phyloP scores from a whole-genome alignment of 2,329 filamentous ascomycete genomes.

The Paracorniculantispora psalliotae region DNA sequence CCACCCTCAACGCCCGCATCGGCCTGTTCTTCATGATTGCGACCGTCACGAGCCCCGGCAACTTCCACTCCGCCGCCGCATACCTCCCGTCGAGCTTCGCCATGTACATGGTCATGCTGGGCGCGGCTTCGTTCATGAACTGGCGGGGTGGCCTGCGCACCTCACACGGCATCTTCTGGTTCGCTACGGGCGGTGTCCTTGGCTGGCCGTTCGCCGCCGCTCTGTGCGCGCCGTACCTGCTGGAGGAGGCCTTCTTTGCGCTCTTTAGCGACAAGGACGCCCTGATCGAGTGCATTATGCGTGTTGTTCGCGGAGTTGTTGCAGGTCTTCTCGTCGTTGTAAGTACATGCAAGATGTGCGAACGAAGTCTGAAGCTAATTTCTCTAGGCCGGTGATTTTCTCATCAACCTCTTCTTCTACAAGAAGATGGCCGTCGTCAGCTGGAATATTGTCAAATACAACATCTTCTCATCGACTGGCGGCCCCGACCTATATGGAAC shows the following conservation, averaged over 20 bases:
- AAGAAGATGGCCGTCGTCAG: constrained; percentile 70
- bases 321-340: constrained; percentile 66
- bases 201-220: constrained; percentile 94
- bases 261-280: constrained; percentile 52
- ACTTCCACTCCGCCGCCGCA: constrained; percentile 84
- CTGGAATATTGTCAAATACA: constrained; percentile 94
- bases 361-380: not conserved
- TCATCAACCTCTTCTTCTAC: constrained; percentile 81
- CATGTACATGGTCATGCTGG: constrained; percentile 90
- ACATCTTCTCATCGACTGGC: constrained; percentile 76
- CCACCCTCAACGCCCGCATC: constrained; percentile 74
- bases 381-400: constrained; percentile 60
- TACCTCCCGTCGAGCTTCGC: constrained; percentile 93
- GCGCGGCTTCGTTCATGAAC: constrained; percentile 84
- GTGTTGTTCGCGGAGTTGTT: constrained; percentile 62
- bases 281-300: constrained; percentile 53
- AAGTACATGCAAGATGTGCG: constrained; percentile 25
- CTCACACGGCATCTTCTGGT: constrained; percentile 81
- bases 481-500: constrained; percentile 93
- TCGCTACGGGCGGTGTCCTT: constrained; percentile 76
- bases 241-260: constrained; percentile 66
- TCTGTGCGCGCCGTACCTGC: constrained; percentile 71
- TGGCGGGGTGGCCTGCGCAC: constrained; percentile 77
- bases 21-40: constrained; percentile 79
- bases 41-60: constrained; percentile 75